Percentiles rank a stretch among this genome's conserved stretches.
Evolutionary conservation across 2,329 filamentous ascomycete genomes (phyloP).

Genomic region (Clarireedia monteithiana): DNA sequence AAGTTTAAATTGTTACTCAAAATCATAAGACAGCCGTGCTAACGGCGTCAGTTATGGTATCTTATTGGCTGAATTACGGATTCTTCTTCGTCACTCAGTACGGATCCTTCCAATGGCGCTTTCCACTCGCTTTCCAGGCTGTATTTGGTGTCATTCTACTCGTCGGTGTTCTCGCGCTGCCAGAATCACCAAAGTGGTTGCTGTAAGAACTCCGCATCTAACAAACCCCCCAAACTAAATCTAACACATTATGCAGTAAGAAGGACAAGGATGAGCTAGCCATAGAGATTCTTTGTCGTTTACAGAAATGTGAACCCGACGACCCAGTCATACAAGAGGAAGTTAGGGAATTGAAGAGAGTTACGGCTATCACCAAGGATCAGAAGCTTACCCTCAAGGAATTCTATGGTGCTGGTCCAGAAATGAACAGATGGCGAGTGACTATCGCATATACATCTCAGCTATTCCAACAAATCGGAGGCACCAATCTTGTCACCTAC

Average conservation of each 20-base stretch:
- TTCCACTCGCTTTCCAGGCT: constrained; percentile 52
- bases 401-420: constrained; percentile 29
- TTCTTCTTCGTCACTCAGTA: constrained; percentile 46
- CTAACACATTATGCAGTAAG: background rate
- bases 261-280: constrained; percentile 14
- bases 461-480: constrained; percentile 43
- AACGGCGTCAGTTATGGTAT: constrained; percentile 24
- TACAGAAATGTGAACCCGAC: constrained; percentile 11
- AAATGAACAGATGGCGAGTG: constrained; percentile 46
- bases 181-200: constrained; percentile 44
- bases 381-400: constrained; percentile 18
- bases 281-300: constrained; percentile 22
- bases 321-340: constrained; percentile 15
- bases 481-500: constrained; percentile 38
- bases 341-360: constrained; percentile 23
- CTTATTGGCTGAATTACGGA: constrained; percentile 56
- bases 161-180: constrained; percentile 42
- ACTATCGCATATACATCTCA: constrained; percentile 41
- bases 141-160: constrained; percentile 53
- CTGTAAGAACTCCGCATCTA: background rate
- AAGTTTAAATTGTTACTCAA: background rate
- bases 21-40: background rate
- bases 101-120: constrained; percentile 47
- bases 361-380: constrained; percentile 30
- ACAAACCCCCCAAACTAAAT: background rate